phyloP scores from a whole-genome alignment of 129 eudicot genomes.

The Oenanthe sinensis region DNA sequence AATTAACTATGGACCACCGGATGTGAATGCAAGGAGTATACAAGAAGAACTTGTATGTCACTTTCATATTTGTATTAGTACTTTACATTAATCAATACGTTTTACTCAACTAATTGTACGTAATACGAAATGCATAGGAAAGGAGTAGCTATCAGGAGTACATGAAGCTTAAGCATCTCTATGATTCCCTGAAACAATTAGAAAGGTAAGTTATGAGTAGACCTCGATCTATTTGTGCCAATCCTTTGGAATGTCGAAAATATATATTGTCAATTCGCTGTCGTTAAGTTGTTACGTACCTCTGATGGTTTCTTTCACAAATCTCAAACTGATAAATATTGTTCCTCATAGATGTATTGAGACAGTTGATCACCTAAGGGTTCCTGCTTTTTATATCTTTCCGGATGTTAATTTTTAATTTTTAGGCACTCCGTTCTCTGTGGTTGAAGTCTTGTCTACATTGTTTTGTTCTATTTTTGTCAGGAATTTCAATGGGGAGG shows the following conservation, averaged over 20 bases:
- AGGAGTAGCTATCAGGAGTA: constrained; percentile 54
- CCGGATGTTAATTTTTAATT: neutral
- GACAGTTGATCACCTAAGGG: neutral
- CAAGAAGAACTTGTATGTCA: constrained; percentile 38
- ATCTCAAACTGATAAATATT: neutral
- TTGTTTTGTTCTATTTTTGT: neutral
- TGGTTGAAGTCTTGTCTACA: neutral
- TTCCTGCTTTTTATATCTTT: neutral
- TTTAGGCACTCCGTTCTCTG: too few species aligned
- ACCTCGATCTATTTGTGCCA: neutral
- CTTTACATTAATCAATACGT: neutral
- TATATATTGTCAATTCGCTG: too few species aligned
- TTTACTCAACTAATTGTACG: neutral
- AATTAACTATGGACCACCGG: constrained; percentile 55
- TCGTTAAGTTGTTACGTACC: neutral
- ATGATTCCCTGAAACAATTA: constrained; percentile 40
- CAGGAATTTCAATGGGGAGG: constrained; percentile 57
- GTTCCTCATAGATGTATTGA: neutral
- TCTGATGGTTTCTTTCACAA: neutral
- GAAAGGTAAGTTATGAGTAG: constrained; percentile 29
- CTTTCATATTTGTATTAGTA: neutral
- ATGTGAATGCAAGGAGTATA: constrained; percentile 29
- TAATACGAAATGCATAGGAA: constrained; percentile 22
- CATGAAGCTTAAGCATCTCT: constrained; percentile 46
- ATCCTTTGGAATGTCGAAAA: neutral